Evolutionary conservation across 805 yeast species (phyloP).

Genomic region (Myxozyma lipomycoides): DNA sequence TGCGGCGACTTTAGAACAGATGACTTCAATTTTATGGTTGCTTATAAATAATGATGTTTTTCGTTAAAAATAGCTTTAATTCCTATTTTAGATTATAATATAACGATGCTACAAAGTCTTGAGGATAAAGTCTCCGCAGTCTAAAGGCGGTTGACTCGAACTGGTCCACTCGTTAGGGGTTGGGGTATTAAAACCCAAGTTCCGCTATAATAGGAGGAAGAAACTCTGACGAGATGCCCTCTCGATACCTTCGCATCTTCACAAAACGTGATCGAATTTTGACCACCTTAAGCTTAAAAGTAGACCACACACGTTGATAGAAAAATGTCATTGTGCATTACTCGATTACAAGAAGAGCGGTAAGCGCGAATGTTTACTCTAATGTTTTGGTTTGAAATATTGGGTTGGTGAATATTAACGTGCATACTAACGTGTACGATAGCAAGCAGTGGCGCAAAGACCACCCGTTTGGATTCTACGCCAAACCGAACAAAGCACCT

Average conservation of each 20-base stretch:
- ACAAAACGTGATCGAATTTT: too few relatives aligned
- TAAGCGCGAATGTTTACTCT: constrained; percentile 34
- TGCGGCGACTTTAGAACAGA: neutral
- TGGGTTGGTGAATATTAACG: neutral
- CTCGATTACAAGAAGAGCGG: constrained; percentile 86
- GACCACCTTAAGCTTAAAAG: neutral
- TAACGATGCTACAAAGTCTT: too few relatives aligned
- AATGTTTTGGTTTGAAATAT: neutral
- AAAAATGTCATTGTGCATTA: constrained; percentile 55
- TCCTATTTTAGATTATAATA: too few relatives aligned
- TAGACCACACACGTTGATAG: neutral
- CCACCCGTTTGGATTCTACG: constrained; percentile 96
- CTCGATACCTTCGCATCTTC: too few relatives aligned
- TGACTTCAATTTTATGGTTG: neutral
- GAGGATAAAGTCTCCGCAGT: too few relatives aligned
- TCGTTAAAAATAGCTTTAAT: too few relatives aligned
- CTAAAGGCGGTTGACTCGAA: too few relatives aligned
- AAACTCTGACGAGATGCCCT: too few relatives aligned
- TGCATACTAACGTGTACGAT: neutral
- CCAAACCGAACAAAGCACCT: constrained; percentile 73
- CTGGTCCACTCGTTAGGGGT: too few relatives aligned
- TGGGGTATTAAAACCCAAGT: too few relatives aligned
- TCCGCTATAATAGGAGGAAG: too few relatives aligned
- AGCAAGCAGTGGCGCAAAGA: constrained; percentile 98
- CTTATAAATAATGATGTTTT: neutral